phyloP scores from a whole-genome alignment of 108 stramenopile species.

The Seminavis robusta region DNA sequence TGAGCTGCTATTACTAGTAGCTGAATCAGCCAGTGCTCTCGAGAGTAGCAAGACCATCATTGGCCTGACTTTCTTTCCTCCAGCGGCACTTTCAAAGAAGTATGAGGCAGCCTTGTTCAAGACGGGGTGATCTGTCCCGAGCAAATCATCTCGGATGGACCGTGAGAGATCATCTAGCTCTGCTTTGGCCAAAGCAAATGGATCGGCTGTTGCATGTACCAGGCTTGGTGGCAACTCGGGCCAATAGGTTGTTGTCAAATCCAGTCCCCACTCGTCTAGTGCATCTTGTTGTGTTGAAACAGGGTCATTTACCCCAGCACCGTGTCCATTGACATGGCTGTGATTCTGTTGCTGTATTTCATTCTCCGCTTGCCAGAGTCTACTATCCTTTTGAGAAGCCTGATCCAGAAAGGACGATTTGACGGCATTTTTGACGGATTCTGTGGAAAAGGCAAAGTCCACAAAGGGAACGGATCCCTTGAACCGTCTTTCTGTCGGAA shows the following conservation, averaged over 20 bases:
- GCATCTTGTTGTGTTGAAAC: slow-evolving; percentile 54
- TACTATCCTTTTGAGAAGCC: slow-evolving; percentile 57
- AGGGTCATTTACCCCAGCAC: slow-evolving; percentile 33
- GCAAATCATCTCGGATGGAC: slow-evolving; percentile 73
- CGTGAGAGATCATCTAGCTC: slow-evolving; percentile 70
- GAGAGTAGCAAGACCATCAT: slow-evolving; percentile 85
- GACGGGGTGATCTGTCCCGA: slow-evolving; percentile 82
- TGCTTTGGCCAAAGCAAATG: slow-evolving; percentile 51
- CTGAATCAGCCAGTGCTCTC: slow-evolving; percentile 55
- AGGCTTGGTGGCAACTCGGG: slow-evolving; percentile 51
- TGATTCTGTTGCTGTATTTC: slow-evolving; percentile 5
- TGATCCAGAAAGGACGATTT: slow-evolving; percentile 73
- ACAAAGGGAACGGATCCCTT: too few species aligned
- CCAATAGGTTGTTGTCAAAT: slow-evolving; percentile 44
- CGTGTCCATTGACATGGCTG: slow-evolving; percentile 23
- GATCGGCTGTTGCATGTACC: slow-evolving; percentile 50
- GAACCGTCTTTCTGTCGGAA: too few species aligned
- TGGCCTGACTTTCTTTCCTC: slow-evolving; percentile 79
- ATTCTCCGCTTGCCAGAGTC: slow-evolving; percentile 45
- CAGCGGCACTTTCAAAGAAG: slow-evolving; percentile 71
- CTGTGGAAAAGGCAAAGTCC: slow-evolving; percentile 8
- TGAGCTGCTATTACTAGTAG: slow-evolving; percentile 14
- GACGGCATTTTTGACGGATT: slow-evolving; percentile 59
- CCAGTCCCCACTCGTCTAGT: slow-evolving; percentile 67
- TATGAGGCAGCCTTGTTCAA: slow-evolving; percentile 79